Conservation (phyloP, 306 rosid genomes). For the Corylus avellana region DNA sequence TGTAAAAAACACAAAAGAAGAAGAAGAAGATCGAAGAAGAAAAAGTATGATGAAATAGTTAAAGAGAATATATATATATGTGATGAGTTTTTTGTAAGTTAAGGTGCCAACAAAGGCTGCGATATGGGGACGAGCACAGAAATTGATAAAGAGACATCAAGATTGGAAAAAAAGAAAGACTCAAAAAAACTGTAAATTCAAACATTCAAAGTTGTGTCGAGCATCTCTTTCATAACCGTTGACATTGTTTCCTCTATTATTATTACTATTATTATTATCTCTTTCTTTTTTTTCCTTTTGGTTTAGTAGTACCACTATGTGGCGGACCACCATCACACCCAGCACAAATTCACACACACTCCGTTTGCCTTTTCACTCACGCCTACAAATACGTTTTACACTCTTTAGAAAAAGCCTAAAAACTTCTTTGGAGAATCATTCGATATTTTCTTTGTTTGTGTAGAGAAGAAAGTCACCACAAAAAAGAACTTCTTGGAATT, state of each 20-base stretch:
- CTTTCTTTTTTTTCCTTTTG: conserved; percentile 38
- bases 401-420: conserved; percentile 62
- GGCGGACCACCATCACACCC: conserved; percentile 87
- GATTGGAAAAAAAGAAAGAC: conserved; percentile 44
- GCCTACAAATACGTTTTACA: conserved; percentile 55
- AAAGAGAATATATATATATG: neutral
- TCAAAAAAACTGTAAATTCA: conserved; percentile 42
- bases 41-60: neutral
- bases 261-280: conserved; percentile 10
- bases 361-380: conserved; percentile 68
- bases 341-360: conserved; percentile 64
- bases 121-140: conserved; percentile 68
- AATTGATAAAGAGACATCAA: conserved; percentile 70
- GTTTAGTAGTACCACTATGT: conserved; percentile 47
- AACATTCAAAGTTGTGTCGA: conserved; percentile 48
- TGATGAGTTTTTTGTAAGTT: conserved; percentile 32
- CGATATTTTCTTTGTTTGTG: conserved; percentile 32
- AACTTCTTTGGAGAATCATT: conserved; percentile 50
- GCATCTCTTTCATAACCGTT: conserved; percentile 66
- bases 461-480: conserved; percentile 35
- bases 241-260: conserved; percentile 50
- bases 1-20: neutral
- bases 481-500: conserved; percentile 64
- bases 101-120: conserved; percentile 40
- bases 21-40: too few relatives aligned